A percentile compares a stretch with the other conserved stretches of the same genome.
These are phyloP conservation scores for Fistulifera pelliculosa DNA, from an alignment of 108 stramenopile species.

Conservation along the genomic window DNA sequence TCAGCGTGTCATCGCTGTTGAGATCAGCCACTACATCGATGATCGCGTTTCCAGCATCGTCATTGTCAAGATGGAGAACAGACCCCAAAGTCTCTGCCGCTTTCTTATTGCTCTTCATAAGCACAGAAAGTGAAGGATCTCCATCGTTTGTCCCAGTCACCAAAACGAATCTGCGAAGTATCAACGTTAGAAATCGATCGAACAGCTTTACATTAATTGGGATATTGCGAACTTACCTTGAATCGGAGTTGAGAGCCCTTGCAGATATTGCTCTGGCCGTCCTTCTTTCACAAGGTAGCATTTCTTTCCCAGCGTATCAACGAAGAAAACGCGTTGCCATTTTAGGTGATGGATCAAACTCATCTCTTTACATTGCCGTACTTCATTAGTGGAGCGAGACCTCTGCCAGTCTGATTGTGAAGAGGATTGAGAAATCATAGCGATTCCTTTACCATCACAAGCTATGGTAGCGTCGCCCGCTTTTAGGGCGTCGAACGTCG, in stretches of 20 bases:
- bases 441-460: neutral
- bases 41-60: too few species aligned
- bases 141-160: too few species aligned
- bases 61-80: too few species aligned
- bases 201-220: too few species aligned
- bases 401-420: slow-evolving; percentile 1
- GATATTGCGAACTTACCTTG: too few species aligned
- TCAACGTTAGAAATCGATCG: too few species aligned
- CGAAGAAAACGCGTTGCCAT: slow-evolving; percentile 7
- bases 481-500: slow-evolving; percentile 9
- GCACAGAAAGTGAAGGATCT: too few species aligned
- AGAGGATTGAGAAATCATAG: neutral
- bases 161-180: too few species aligned
- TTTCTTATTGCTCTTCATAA: too few species aligned
- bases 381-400: neutral
- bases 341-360: slow-evolving; percentile 1
- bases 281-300: slow-evolving; percentile 1
- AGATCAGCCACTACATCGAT: too few species aligned
- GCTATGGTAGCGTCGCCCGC: neutral
- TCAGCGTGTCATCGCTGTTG: too few species aligned
- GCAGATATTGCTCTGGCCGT: neutral
- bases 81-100: too few species aligned
- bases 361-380: neutral
- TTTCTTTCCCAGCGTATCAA: slow-evolving; percentile 4
- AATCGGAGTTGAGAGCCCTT: neutral